Conservation (phyloP, 306 rosid species). For the Betula pendula region DNA sequence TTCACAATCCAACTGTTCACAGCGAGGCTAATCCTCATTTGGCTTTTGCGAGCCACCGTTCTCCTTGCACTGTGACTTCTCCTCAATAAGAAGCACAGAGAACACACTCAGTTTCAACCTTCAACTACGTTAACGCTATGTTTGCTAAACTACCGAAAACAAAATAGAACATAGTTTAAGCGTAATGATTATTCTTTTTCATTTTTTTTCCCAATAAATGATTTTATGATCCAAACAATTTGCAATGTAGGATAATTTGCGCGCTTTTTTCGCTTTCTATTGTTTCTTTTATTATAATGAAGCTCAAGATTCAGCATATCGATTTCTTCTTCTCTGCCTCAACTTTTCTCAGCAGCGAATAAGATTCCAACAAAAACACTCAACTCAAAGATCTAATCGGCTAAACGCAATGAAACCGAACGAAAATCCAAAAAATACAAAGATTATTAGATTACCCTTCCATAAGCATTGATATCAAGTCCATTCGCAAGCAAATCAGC, state of each 20-base stretch:
- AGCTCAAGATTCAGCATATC: not conserved
- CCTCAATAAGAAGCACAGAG: not conserved
- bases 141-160: not conserved
- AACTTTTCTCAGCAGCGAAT: conserved; percentile 6
- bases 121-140: not conserved
- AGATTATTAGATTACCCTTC: conserved; percentile 54
- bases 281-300: not conserved
- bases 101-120: not conserved
- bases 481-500: conserved; percentile 84
- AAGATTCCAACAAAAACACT: conserved; percentile 13
- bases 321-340: not conserved
- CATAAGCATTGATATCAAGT: conserved; percentile 74
- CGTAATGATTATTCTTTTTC: not conserved
- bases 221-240: not conserved
- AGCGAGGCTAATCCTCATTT: not conserved
- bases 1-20: not conserved
- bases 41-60: not conserved
- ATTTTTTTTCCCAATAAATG: not conserved
- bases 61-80: not conserved
- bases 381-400: conserved; percentile 8
- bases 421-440: not conserved
- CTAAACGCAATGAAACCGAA: conserved; percentile 3
- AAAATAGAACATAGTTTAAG: not conserved
- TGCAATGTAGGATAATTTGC: not conserved
- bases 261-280: not conserved